Evolutionary conservation across 495 filamentous ascomycete species (phyloP).

Genomic region (Talaromyces wortmannii): DNA sequence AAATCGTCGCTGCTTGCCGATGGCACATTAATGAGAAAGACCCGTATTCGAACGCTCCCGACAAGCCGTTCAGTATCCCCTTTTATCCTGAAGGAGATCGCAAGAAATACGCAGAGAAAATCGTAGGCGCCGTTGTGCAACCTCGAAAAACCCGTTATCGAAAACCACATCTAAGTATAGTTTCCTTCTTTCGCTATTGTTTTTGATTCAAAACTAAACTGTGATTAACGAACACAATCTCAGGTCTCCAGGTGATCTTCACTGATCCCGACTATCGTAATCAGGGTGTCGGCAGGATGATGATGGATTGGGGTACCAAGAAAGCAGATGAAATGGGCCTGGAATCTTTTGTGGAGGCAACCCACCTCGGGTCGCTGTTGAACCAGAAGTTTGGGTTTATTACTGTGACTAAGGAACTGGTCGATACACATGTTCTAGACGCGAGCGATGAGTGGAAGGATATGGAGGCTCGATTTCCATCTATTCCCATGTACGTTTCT

Average conservation of each 20-base stretch:
- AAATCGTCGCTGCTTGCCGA: neutral
- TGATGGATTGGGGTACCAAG: slow-evolving; percentile 22
- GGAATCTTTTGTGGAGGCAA: slow-evolving; percentile 19
- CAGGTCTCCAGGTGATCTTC: slow-evolving; percentile 18
- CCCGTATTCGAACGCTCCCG: neutral
- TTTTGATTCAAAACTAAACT: neutral
- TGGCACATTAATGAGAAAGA: slow-evolving; percentile 1
- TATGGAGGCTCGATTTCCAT: slow-evolving; percentile 8
- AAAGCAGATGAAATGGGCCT: slow-evolving; percentile 22
- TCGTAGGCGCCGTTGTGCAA: neutral
- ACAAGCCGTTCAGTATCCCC: neutral
- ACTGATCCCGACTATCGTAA: slow-evolving; percentile 22
- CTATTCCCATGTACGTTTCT: slow-evolving; percentile 1
- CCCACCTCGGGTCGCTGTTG: slow-evolving; percentile 8
- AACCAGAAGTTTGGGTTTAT: slow-evolving; percentile 19
- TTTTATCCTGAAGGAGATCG: neutral
- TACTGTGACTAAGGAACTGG: slow-evolving; percentile 4
- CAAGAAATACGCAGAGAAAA: neutral
- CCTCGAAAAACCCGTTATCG: neutral
- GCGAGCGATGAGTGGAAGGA: slow-evolving; percentile 15
- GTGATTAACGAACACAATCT: neutral
- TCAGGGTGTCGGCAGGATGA: slow-evolving; percentile 15
- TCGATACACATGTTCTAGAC: slow-evolving; percentile 7
- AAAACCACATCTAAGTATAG: neutral
- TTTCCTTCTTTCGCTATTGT: neutral